These are phyloP conservation scores for Fusarium circinatum DNA, from an alignment of 2,329 filamentous ascomycete genomes.

Conservation along the genomic window DNA sequence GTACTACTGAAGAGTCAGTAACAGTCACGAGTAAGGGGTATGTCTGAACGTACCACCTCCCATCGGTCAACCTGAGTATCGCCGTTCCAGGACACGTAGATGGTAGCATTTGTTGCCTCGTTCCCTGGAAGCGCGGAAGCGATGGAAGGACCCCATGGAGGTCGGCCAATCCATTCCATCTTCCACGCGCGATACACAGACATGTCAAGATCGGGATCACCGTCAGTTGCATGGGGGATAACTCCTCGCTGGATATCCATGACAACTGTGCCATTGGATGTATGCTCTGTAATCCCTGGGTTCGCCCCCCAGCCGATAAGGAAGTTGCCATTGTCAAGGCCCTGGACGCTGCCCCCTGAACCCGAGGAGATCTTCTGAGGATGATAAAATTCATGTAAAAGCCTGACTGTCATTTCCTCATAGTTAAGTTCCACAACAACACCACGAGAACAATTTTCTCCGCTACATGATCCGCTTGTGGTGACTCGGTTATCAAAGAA, in stretches of 20 bases:
- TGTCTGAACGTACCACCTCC: conserved; percentile 33
- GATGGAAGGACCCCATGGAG: conserved; percentile 41
- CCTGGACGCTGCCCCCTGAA: conserved; percentile 61
- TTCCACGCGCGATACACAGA: conserved; percentile 42
- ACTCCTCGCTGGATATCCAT: conserved; percentile 54
- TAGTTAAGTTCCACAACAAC: conserved; percentile 57
- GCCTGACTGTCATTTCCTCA: conserved; percentile 56
- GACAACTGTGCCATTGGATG: conserved; percentile 40
- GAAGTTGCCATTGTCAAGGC: conserved; percentile 63
- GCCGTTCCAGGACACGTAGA: conserved; percentile 45
- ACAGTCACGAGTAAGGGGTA: background rate
- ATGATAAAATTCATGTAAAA: conserved; percentile 60
- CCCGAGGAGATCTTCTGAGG: conserved; percentile 61
- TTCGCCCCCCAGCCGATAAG: conserved; percentile 68
- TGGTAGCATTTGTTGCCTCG: conserved; percentile 13
- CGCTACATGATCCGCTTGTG: conserved; percentile 22
- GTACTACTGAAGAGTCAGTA: conserved; percentile 25
- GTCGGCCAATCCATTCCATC: conserved; percentile 41
- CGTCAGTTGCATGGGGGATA: conserved; percentile 52
- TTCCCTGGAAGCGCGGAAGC: conserved; percentile 21
- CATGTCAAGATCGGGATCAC: conserved; percentile 20
- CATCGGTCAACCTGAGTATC: conserved; percentile 39
- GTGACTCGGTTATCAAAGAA: conserved; percentile 62
- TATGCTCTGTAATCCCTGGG: conserved; percentile 59
- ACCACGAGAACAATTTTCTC: conserved; percentile 36